Base-by-base conservation (phyloP, 345 rosid genomes). In the Syzygium aromaticum region DNA sequence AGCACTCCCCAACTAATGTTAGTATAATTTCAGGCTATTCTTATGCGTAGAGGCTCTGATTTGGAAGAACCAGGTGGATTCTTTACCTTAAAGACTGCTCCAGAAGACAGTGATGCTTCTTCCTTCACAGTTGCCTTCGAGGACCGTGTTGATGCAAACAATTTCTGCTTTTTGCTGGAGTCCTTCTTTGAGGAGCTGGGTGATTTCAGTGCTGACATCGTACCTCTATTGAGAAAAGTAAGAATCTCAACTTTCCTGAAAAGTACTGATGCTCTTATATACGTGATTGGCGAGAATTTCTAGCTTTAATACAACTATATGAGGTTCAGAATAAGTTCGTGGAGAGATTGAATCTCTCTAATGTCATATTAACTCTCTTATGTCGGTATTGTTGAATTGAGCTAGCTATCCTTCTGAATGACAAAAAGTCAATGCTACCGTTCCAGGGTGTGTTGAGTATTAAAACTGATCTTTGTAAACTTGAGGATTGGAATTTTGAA, bases 71-170 rank as follows among this genome's bases (percentile, higher is more conserved):
- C 92, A 5, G 92, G 86, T 77, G 98, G 98, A 17, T 89, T 92
- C 78, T 97, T 90, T 91, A 88, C 94, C 73, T 23, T 94, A 57
- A 91, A 89, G 87, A 82, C 82, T 30, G 63, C 86, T 88, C 91
- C 92, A 25, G 84, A 73, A 63, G 90, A 85, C 54, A 88, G 88
- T 59, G 87, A 51, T 51, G 86, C 88, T 22, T 87, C 90, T 54
- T 87, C 95, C 27, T 93, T 90, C 78, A 90, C 90, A 19, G 77
- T 96, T 92, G 96, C 94, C 87, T 97, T 97, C 64, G 96, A 97
- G 92, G 95, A 94, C 88, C 95, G 85, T 63, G 88, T 67, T 59
- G 98, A 97, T 91, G 99, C 99, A 85, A 94, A 92, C 86, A 95
- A 96, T 92, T 96, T 95, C 88, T 95, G 96, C 87, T 90, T 86